Base-by-base conservation (phyloP, 1,284 basidiomycete species). In the Puccinia sorghi region DNA sequence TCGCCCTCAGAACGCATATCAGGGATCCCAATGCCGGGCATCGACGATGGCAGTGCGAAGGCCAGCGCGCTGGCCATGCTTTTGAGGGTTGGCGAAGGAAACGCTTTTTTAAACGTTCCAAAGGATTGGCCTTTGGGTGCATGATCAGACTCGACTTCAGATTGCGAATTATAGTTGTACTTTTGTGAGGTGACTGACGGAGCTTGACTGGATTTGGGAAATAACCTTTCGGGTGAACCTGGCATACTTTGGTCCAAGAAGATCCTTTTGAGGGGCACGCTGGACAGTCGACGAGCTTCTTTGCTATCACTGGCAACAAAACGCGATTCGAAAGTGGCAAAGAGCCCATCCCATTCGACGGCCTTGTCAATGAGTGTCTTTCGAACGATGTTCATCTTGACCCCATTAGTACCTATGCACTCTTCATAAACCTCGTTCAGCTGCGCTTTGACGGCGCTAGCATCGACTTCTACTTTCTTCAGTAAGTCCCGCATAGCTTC, bases 301-400 rank as follows among this genome's bases (percentile, higher is more conserved):
- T 84, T 83, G 59, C 84, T 85, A 27, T 82, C 59, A 54, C 39
- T 81, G 0, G 91, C 79, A 90, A 85, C 82, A 74, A 83, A 82
- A 72, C 83, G 56, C 37, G 63, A 64, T 41, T 79, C 77, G 43
- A 79, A 79, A 22, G 59, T 82, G 56, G 84, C 90, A 83, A 94
- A 93, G 82, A 93, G 91, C 79, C 89, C 88, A 83, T 97, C 94
- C 93, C 95, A 98, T 57, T 92, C 92, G n/a, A 97, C 93, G 72
- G 97, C 94, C 84, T 92, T 92, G 83, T 97, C 93, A 85, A 97
- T 95, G 57, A 95, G 88, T 79, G 90, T 90, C 3, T 92, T 90
- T 66, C 94, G 90, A 8, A 96, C 93, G 79, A 90, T 89, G 82
- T 96, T 98, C 79, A 98, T 87, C 64, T 91, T 92, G 54, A 97